Evolutionary conservation across 2,329 filamentous ascomycete species (phyloP).

Genomic region (Tympanopsis confertula): DNA sequence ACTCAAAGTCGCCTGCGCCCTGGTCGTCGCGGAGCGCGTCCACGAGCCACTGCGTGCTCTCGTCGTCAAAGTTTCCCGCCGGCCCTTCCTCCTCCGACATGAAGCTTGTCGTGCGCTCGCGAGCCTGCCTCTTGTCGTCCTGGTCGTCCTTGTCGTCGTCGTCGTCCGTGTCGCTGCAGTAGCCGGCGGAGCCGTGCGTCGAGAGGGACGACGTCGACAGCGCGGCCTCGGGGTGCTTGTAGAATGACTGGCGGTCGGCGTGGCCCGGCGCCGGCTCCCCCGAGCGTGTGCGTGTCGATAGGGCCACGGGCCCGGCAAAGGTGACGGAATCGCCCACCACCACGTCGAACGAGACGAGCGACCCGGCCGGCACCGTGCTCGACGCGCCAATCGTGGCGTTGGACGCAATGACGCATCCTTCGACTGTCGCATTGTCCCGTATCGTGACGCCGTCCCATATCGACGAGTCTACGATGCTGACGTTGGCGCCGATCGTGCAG

Average conservation of each 20-base stretch:
- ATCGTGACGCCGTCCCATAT: constrained; percentile 79
- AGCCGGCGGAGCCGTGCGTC: constrained; percentile 40
- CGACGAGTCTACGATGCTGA: constrained; percentile 66
- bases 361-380: constrained; percentile 58
- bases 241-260: constrained; percentile 33
- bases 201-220: constrained; percentile 43
- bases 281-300: constrained; percentile 33
- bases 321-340: constrained; percentile 51
- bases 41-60: constrained; percentile 75
- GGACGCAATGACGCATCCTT: constrained; percentile 66
- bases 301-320: constrained; percentile 19
- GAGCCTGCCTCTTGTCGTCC: constrained; percentile 36
- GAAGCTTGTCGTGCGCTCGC: background rate
- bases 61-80: constrained; percentile 59
- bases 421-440: constrained; percentile 61
- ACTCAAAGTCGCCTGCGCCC: constrained; percentile 57
- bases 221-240: constrained; percentile 37
- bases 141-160: constrained; percentile 39
- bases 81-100: background rate
- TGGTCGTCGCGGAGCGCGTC: constrained; percentile 69
- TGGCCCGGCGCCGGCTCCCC: constrained; percentile 27
- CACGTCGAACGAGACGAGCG: constrained; percentile 71
- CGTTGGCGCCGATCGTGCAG: constrained; percentile 78
- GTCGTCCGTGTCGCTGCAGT: constrained; percentile 51
- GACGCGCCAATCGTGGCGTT: constrained; percentile 60